Evolutionary conservation across 1,284 basidiomycete species (phyloP), one percentile per base, ranked within the genome.

Genomic region (Neotropicomus parvogracilis): DNA sequence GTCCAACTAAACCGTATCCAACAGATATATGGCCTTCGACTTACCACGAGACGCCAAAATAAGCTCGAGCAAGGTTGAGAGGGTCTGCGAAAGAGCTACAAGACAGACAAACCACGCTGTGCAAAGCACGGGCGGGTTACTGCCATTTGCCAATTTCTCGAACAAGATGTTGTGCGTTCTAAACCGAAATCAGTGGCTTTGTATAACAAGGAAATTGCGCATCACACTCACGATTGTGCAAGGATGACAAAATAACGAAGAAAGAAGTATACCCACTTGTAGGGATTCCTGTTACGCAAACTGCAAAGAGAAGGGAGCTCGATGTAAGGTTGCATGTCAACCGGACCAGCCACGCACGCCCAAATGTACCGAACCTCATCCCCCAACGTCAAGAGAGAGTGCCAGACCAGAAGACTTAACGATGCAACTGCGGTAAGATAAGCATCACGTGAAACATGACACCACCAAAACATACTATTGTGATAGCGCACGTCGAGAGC

Each of bases 211-310:
- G 13, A 35, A 6, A 11, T 4, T 2, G 21, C 16, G 19, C 3
- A 20, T 29, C 14, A 2, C 40, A 50, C 61, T 56, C 24, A 60
- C 59, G 46, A 12, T 20, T 50, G 51, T 28, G 40, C 49, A 5
- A 47, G n/a, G 39, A 60, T 47, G 1, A 46, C 42, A 33, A 12
- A 38, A 44, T 60, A 62, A 11, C 50, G 59, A 48, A 64, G 47
- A 36, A 52, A 55, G 13, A 64, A 38, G 16, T 60, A 60, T 0
- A 33, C 6, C 59, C 62, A 64, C 34, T 64, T 64, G 20, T 50
- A 48, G 4, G 21, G 48, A 10, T 31, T 60, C 16, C 9, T 47
- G 6, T 52, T 52, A 21, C 12, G 48, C 61, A 62, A 63, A 5
- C 58, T 58, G 26, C 9, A 20, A 38, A 32, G 17, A n/a, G 19